Evolutionary conservation across 2,329 filamentous ascomycete genomes (phyloP).

Genomic region (Aspergillus bombycis): DNA sequence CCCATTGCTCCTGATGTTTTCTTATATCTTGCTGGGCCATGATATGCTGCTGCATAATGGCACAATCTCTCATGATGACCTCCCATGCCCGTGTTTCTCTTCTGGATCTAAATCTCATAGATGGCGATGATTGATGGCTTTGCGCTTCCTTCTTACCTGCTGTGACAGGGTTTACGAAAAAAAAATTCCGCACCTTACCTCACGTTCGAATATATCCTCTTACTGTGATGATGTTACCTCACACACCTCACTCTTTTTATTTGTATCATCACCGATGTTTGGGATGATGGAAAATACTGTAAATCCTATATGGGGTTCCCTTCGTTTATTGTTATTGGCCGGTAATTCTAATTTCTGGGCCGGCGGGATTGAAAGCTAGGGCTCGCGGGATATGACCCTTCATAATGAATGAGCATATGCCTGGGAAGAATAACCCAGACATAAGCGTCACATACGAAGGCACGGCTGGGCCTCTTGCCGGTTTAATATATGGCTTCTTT

Average conservation of each 20-base stretch:
- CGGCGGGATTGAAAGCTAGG: background rate
- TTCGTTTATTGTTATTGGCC: slow-evolving; percentile 6
- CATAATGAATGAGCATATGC: slow-evolving; percentile 7
- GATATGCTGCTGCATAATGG: slow-evolving; percentile 25
- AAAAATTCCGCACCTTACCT: slow-evolving; percentile 7
- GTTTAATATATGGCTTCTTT: background rate
- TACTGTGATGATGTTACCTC: slow-evolving; percentile 10
- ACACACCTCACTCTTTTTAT: slow-evolving; percentile 14
- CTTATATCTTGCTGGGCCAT: slow-evolving; percentile 20
- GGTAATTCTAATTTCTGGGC: slow-evolving; percentile 1
- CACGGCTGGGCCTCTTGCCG: background rate
- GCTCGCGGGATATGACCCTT: background rate
- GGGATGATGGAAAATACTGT: slow-evolving; percentile 8
- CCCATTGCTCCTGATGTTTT: slow-evolving; percentile 27
- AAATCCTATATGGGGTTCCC: slow-evolving; percentile 6
- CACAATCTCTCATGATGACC: slow-evolving; percentile 13
- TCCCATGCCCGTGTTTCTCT: slow-evolving; percentile 12
- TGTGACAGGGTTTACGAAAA: slow-evolving; percentile 9
- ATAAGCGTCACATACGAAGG: background rate
- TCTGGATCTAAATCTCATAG: slow-evolving; percentile 25
- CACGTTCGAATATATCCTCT: slow-evolving; percentile 2
- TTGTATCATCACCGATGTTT: slow-evolving; percentile 11
- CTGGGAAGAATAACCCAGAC: background rate
- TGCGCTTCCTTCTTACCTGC: slow-evolving; percentile 5
- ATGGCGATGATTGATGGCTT: slow-evolving; percentile 29